phyloP scores from a whole-genome alignment of 2,329 filamentous ascomycete genomes.

The Pseudocercospora pini-densiflorae region DNA sequence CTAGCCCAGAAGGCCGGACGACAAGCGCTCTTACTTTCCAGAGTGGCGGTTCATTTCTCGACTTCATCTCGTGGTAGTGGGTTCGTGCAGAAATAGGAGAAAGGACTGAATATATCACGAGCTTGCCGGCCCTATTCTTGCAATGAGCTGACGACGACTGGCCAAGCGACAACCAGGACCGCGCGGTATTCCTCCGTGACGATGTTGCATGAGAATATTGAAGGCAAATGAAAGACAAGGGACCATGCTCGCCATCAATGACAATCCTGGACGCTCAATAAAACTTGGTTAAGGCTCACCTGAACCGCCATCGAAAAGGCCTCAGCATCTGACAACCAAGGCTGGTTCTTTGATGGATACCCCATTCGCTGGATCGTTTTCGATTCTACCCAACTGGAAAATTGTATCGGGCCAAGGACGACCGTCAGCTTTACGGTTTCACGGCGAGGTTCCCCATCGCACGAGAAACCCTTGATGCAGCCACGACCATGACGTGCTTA shows the following conservation, averaged over 20 bases:
- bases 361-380: slow-evolving; percentile 1
- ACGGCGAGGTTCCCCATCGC: neutral
- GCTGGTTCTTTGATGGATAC: neutral
- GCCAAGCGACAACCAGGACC: slow-evolving; percentile 10
- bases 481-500: slow-evolving; percentile 8
- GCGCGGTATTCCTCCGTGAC: slow-evolving; percentile 11
- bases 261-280: slow-evolving; percentile 10
- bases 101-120: neutral
- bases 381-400: neutral
- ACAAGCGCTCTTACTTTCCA: slow-evolving; percentile 13
- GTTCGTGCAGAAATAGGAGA: slow-evolving; percentile 16
- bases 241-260: slow-evolving; percentile 13
- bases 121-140: neutral
- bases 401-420: neutral
- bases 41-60: slow-evolving; percentile 11
- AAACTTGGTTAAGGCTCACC: slow-evolving; percentile 10
- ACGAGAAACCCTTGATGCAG: neutral
- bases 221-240: slow-evolving; percentile 19
- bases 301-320: neutral
- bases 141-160: slow-evolving; percentile 11
- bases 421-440: slow-evolving; percentile 2
- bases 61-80: slow-evolving; percentile 14
- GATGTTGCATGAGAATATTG: slow-evolving; percentile 8
- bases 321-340: neutral
- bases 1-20: slow-evolving; percentile 15